Conservation (phyloP, 2,329 filamentous ascomycete genomes). For the Ceratocystis eucalypticola region DNA sequence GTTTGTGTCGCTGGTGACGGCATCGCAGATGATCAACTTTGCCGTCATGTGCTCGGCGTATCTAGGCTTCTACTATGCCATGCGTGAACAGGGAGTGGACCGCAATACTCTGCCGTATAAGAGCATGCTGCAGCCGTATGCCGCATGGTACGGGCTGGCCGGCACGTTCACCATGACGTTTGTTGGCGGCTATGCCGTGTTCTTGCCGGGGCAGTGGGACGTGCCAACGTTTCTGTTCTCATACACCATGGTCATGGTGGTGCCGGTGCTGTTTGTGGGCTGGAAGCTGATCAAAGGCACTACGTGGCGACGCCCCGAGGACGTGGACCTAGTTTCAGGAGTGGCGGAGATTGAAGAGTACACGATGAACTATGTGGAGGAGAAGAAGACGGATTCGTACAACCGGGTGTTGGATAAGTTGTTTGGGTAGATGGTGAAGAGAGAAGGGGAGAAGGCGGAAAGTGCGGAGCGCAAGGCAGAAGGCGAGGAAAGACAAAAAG, state of each 20-base stretch:
- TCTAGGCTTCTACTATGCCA: slow-evolving; percentile 56
- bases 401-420: slow-evolving; percentile 38
- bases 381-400: slow-evolving; percentile 29
- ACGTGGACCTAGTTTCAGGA: slow-evolving; percentile 50
- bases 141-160: slow-evolving; percentile 51
- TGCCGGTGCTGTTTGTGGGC: slow-evolving; percentile 52
- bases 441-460: slow-evolving; percentile 20
- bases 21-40: slow-evolving; percentile 63
- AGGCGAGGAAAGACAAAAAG: no score
- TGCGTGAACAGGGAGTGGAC: slow-evolving; percentile 54
- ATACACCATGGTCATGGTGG: slow-evolving; percentile 61
- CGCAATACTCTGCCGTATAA: slow-evolving; percentile 57
- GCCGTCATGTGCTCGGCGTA: slow-evolving; percentile 57
- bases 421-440: slow-evolving; percentile 38
- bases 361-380: slow-evolving; percentile 41
- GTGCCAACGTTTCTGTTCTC: slow-evolving; percentile 60
- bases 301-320: slow-evolving; percentile 33
- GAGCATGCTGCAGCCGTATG: slow-evolving; percentile 55
- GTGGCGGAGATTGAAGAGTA: slow-evolving; percentile 56
- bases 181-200: slow-evolving; percentile 63
- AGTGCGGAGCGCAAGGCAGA: neutral
- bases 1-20: slow-evolving; percentile 57
- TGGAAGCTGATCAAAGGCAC: slow-evolving; percentile 62
- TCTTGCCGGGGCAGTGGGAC: slow-evolving; percentile 52
- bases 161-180: slow-evolving; percentile 59